Conservation (phyloP, 176 grass and related monocot genomes). For the Triticum timopheevii region DNA sequence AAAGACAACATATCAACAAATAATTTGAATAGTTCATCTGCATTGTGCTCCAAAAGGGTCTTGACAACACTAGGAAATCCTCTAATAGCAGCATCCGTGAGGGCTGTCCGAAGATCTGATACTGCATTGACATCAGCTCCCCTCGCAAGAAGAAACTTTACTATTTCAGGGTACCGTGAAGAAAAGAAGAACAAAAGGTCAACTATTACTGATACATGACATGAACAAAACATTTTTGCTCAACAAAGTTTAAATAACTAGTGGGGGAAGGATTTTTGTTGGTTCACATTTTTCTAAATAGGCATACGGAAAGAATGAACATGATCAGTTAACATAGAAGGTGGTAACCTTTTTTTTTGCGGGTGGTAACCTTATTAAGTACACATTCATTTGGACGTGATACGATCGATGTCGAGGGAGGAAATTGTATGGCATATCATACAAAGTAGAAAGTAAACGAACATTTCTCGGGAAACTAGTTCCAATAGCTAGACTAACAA, state of each 20-base stretch:
- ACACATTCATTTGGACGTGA: background rate
- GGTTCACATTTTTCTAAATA: background rate
- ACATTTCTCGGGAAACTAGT: too few species aligned
- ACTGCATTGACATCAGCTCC: conserved; percentile 29
- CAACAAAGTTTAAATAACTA: background rate
- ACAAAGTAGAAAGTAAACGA: background rate
- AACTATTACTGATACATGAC: background rate
- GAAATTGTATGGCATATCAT: background rate
- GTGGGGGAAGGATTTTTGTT: background rate
- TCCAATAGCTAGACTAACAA: background rate
- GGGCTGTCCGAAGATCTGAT: conserved; percentile 18
- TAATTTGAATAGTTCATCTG: background rate
- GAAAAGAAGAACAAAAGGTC: background rate
- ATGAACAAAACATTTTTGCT: background rate
- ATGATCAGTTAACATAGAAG: background rate
- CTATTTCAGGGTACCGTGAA: conserved; percentile 33
- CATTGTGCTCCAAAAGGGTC: conserved; percentile 25
- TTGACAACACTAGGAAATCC: conserved; percentile 16
- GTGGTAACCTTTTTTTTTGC: too few species aligned
- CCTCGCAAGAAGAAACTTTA: conserved; percentile 33
- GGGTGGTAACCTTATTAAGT: background rate
- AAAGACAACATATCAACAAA: background rate
- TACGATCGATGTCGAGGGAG: background rate
- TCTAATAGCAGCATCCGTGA: conserved; percentile 23
- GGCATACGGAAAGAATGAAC: background rate